A percentile compares a stretch with the other conserved stretches of the same genome.
Conservation (phyloP, 106 monocot genomes). For the Acorus calamus region DNA sequence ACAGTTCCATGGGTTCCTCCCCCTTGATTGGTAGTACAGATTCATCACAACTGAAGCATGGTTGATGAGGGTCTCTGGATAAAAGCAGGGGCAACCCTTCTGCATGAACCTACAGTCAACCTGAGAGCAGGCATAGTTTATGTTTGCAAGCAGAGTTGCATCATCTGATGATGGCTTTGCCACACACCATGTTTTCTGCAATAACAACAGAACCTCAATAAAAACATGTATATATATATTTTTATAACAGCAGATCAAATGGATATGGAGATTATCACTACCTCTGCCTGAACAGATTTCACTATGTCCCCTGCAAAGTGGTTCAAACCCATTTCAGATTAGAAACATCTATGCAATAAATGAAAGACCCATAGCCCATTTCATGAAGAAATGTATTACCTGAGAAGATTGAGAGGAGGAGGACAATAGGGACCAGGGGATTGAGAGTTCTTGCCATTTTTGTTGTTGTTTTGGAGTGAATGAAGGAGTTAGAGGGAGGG, state of each 20-base stretch:
- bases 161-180: conserved; percentile 37
- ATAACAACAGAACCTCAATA: neutral
- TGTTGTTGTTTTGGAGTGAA: neutral
- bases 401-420: neutral
- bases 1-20: conserved; percentile 42
- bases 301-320: conserved; percentile 1
- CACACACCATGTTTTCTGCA: conserved; percentile 43
- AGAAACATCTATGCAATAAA: neutral
- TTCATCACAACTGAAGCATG: conserved; percentile 46
- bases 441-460: neutral
- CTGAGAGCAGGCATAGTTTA: conserved; percentile 42
- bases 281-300: conserved; percentile 5
- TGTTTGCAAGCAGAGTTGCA: conserved; percentile 17
- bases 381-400: neutral
- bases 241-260: neutral
- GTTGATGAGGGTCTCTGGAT: conserved; percentile 34
- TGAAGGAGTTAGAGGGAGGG: neutral
- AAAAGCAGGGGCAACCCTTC: conserved; percentile 19
- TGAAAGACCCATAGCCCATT: neutral
- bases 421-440: neutral
- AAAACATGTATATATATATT: neutral
- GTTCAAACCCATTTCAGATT: too few relatives aligned
- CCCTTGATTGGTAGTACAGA: conserved; percentile 27
- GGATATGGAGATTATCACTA: neutral
- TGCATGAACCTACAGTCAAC: conserved; percentile 26